phyloP scores from a whole-genome alignment of 371 early-diverging fungal species.

The Mortierella sp. region DNA sequence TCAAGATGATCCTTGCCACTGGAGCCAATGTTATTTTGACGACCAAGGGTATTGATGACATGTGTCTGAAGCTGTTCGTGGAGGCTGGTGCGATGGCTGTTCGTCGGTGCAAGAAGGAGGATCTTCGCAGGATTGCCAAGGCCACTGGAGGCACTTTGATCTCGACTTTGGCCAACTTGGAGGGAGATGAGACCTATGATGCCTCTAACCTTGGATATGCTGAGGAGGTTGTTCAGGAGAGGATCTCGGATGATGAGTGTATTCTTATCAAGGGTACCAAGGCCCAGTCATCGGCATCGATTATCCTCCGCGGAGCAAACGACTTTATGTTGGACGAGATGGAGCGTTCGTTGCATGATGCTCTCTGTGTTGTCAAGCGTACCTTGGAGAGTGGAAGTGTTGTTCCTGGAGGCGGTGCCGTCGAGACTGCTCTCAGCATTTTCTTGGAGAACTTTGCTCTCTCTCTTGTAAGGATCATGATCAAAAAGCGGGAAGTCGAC shows the following conservation, averaged over 20 bases:
- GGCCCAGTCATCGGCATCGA: conserved; percentile 89
- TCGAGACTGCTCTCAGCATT: conserved; percentile 97
- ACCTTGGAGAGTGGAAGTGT: conserved; percentile 98
- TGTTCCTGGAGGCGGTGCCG: conserved; percentile 99
- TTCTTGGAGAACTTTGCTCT: conserved; percentile 98
- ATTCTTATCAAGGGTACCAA: conserved; percentile 97
- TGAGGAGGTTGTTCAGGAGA: conserved; percentile 96
- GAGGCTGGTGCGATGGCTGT: conserved; percentile 97
- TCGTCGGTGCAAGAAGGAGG: conserved; percentile 97
- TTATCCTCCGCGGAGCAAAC: conserved; percentile 99
- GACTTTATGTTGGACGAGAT: conserved; percentile 99
- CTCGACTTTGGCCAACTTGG: conserved; percentile 97
- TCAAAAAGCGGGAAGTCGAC: neutral
- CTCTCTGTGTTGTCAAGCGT: conserved; percentile 97
- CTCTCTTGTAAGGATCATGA: conserved; percentile 67
- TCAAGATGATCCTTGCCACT: conserved; percentile 94
- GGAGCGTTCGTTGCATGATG: conserved; percentile 99
- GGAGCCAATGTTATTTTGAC: conserved; percentile 99
- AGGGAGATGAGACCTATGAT: conserved; percentile 98
- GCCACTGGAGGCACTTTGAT: conserved; percentile 96
- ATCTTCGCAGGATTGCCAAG: conserved; percentile 97
- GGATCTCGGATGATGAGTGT: conserved; percentile 98
- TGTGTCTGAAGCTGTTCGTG: conserved; percentile 97
- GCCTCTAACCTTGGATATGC: conserved; percentile 92
- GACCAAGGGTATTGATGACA: conserved; percentile 99